phyloP scores from a whole-genome alignment of 2,329 filamentous ascomycete species.

The Aspergillus fumigatus region DNA sequence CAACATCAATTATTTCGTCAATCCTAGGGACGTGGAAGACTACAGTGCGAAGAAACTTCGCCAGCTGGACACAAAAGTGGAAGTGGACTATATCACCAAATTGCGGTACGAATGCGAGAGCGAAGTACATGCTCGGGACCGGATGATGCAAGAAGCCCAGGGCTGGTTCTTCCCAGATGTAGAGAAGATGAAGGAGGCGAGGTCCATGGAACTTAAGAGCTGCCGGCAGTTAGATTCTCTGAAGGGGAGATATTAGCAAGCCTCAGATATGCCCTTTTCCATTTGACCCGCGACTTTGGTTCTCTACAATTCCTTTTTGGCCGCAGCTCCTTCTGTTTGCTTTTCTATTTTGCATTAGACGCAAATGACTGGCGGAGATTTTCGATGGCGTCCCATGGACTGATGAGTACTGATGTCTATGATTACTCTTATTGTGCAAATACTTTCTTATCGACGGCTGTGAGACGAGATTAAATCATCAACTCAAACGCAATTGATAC shows the following conservation, averaged over 20 bases:
- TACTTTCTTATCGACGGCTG: constrained; percentile 10
- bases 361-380: constrained; percentile 9
- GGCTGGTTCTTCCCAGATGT: constrained; percentile 84
- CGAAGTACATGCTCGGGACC: constrained; percentile 62
- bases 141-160: constrained; percentile 70
- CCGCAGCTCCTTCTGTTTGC: constrained; percentile 1
- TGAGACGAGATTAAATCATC: constrained; percentile 7
- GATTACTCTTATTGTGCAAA: constrained; percentile 2
- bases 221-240: constrained; percentile 54
- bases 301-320: constrained; percentile 7
- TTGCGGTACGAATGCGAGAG: constrained; percentile 68
- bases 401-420: constrained; percentile 7
- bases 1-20: constrained; percentile 78
- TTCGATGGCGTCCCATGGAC: constrained; percentile 12
- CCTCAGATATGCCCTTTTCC: constrained; percentile 4
- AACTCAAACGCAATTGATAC: background rate
- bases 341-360: constrained; percentile 13
- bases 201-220: constrained; percentile 55
- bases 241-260: constrained; percentile 34
- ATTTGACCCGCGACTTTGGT: constrained; percentile 3
- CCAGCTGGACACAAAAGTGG: constrained; percentile 72
- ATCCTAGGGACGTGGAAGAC: constrained; percentile 69
- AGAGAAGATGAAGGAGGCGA: constrained; percentile 70
- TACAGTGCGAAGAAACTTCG: constrained; percentile 65
- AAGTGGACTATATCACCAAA: constrained; percentile 64